Percentiles rank a stretch among this genome's conserved stretches.
Evolutionary conservation across 768 basidiomycete species (phyloP).

Genomic region (Albatrellus ellisii): DNA sequence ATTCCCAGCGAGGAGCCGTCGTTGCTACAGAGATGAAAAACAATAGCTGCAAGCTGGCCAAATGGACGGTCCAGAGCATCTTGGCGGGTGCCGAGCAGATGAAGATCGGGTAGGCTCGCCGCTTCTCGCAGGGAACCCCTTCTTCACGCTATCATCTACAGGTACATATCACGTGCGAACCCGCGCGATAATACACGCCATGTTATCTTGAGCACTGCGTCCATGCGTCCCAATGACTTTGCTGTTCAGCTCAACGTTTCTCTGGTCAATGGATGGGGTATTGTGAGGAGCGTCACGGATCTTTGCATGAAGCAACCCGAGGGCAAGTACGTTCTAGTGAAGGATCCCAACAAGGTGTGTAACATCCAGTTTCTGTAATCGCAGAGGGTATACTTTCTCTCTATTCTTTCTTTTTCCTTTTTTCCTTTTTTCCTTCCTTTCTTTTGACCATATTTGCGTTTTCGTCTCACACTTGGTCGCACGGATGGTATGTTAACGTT

Average conservation of each 20-base stretch:
- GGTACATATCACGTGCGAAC: constrained; percentile 90
- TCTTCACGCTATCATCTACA: constrained; percentile 20
- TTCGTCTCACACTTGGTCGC: constrained; percentile 6
- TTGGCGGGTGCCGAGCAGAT: constrained; percentile 91
- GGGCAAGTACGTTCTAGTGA: constrained; percentile 94
- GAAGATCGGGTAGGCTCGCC: constrained; percentile 80
- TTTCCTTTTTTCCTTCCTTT: background rate
- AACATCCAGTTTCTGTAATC: constrained; percentile 6
- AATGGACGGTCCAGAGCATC: constrained; percentile 94
- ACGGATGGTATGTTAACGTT: constrained; percentile 5
- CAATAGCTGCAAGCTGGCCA: constrained; percentile 93
- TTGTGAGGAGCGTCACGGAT: constrained; percentile 90
- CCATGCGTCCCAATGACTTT: constrained; percentile 90
- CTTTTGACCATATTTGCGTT: background rate
- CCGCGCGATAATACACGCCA: constrained; percentile 93
- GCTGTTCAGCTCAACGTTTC: constrained; percentile 93
- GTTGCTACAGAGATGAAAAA: constrained; percentile 99
- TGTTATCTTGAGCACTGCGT: constrained; percentile 88
- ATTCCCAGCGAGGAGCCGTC: constrained; percentile 92
- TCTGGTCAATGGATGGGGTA: constrained; percentile 95
- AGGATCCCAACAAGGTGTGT: constrained; percentile 93
- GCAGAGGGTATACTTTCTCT: background rate
- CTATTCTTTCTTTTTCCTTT: background rate
- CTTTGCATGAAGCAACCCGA: constrained; percentile 94
- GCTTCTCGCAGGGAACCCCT: background rate